A percentile compares a stretch with the other conserved stretches of the same genome.
Conservation (phyloP, 345 rosid genomes). For the Brassica juncea region DNA sequence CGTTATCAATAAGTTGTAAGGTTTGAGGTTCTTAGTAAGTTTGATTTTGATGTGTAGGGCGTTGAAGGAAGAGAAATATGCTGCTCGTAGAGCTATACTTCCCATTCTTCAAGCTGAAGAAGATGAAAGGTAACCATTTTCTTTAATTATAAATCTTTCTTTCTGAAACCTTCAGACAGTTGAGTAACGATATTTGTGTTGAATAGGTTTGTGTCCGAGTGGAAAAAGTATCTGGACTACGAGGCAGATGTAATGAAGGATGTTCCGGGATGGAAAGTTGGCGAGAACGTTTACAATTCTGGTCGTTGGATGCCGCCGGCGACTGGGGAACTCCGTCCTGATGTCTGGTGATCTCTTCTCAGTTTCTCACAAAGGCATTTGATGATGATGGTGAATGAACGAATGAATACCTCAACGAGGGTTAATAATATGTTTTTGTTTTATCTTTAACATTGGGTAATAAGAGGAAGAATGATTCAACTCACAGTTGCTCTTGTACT, state of each 20-base stretch:
- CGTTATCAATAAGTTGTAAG: neutral
- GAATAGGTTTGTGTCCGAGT: slow-evolving; percentile 86
- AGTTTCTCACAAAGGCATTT: slow-evolving; percentile 15
- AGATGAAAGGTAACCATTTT: slow-evolving; percentile 74
- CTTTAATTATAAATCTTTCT: neutral
- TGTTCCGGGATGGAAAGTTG: slow-evolving; percentile 99
- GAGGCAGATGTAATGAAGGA: slow-evolving; percentile 99
- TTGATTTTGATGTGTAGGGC: slow-evolving; percentile 56
- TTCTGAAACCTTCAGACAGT: slow-evolving; percentile 10
- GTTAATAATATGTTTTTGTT: slow-evolving; percentile 18
- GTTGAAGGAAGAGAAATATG: slow-evolving; percentile 91
- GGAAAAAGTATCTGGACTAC: slow-evolving; percentile 94
- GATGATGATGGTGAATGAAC: slow-evolving; percentile 31
- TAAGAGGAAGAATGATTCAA: slow-evolving; percentile 29
- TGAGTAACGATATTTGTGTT: neutral
- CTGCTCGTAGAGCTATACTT: slow-evolving; percentile 82
- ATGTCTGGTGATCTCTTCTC: slow-evolving; percentile 71
- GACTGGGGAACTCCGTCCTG: slow-evolving; percentile 96
- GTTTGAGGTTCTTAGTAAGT: neutral
- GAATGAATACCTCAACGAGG: slow-evolving; percentile 21
- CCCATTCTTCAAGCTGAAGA: slow-evolving; percentile 99
- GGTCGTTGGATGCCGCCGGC: slow-evolving; percentile 99
- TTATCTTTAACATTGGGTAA: slow-evolving; percentile 4
- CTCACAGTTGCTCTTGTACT: slow-evolving; percentile 23
- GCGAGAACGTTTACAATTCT: slow-evolving; percentile 90